Base-by-base conservation (phyloP, 2,329 filamentous ascomycete species). In the Paraphoma sp. region DNA sequence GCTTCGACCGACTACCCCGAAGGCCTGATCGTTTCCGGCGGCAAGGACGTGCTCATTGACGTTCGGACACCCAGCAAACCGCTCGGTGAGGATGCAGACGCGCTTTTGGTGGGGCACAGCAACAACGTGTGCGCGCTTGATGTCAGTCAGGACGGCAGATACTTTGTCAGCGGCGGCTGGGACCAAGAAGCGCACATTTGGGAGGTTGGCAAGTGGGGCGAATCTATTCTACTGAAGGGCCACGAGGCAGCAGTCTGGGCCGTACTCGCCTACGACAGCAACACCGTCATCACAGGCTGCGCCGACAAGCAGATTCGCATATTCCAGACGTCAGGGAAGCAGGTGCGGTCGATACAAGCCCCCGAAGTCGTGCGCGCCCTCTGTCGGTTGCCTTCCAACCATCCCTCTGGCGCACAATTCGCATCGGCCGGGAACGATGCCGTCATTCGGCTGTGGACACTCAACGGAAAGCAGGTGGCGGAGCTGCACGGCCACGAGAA, bases 391-490 rank as follows among this genome's bases (percentile, higher is more conserved):
- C 89, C 92, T 0, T 74, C 82, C 23, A 86, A 86, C 28, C 91
- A 97, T 72, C 84, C 89, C 14, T 93, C 89, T 18, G 91, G 91
- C 11, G 94, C 93, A 16, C 89, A 96, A n/a, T 93, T 99, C 74
- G 95, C 93, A 45, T 96, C 93, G 43, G 93, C 95, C 14, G 92
- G 92, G 66, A 99, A 98, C 70, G 95, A 99, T 71, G 92, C 92
- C 29, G 82, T 93, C 17, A 90, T 99, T 59, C 87, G 93, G 45
- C 78, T 98, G 4, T 99, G 93, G 90, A 95, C 89, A 36, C 72
- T 96, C 28, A 86, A 89, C 51, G 95, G 95, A 0, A 82, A 89
- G 48, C 85, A 91, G 56, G 82, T 97, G 10, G 89, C 85, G 9
- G 88, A 93, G 74, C 82, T 99, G 3, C 86, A 89, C 57, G 95